phyloP scores from a whole-genome alignment of 1,284 basidiomycete genomes.

The Puccinia novopanici region DNA sequence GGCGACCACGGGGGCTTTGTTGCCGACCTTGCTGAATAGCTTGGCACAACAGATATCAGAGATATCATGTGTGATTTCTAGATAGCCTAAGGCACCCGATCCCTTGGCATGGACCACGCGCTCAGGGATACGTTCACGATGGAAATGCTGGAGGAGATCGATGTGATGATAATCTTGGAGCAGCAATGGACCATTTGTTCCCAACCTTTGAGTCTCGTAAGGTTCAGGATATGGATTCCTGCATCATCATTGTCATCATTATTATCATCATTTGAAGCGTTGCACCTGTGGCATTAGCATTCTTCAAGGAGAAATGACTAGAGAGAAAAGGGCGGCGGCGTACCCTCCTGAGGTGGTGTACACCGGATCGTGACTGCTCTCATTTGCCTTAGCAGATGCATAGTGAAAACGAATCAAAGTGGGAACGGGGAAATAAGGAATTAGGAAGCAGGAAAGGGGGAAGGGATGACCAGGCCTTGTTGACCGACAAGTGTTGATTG shows the following conservation, averaged over 20 bases:
- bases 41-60: constrained; percentile 75
- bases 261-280: not conserved
- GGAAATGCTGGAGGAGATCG: constrained; percentile 51
- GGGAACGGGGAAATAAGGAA: not conserved
- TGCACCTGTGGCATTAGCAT: not conserved
- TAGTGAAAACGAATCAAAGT: not conserved
- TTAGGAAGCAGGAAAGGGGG: not conserved
- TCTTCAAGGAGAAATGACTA: not conserved
- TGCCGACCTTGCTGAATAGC: constrained; percentile 72
- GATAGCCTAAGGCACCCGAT: constrained; percentile 40
- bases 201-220: constrained; percentile 68
- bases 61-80: constrained; percentile 69
- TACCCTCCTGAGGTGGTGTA: constrained; percentile 49
- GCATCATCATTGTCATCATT: not conserved
- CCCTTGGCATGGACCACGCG: constrained; percentile 54
- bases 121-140: constrained; percentile 58
- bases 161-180: constrained; percentile 65
- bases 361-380: constrained; percentile 20
- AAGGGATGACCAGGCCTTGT: not conserved
- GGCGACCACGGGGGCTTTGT: constrained; percentile 64
- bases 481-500: not conserved
- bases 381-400: constrained; percentile 22
- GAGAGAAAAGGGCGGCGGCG: not conserved
- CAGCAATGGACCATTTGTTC: constrained; percentile 75
- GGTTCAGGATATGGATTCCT: constrained; percentile 49